Percentiles rank a stretch among this genome's conserved stretches.
These are phyloP conservation scores for Penicillium expansum DNA, from an alignment of 2,329 filamentous ascomycete genomes.

Conservation along the genomic window DNA sequence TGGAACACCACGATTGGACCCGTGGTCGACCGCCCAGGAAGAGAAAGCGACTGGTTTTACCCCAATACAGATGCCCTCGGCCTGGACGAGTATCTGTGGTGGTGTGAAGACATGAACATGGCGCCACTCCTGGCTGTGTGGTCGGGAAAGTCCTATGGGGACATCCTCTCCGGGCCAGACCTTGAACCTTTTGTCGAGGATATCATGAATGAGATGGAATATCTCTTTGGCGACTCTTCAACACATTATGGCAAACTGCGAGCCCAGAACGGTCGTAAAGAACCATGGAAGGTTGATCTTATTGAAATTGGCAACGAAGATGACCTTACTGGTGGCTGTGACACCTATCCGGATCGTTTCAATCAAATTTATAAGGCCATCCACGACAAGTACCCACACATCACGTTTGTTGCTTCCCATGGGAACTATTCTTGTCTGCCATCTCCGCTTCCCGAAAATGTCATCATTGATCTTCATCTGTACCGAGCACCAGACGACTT, in stretches of 20 bases:
- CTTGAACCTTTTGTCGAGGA: constrained; percentile 58
- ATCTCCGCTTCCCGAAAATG: constrained; percentile 32
- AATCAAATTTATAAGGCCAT: constrained; percentile 60
- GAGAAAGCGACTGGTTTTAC: constrained; percentile 58
- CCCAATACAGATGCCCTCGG: constrained; percentile 62
- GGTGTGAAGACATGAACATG: constrained; percentile 60
- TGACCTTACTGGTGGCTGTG: constrained; percentile 53
- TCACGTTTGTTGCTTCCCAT: constrained; percentile 54
- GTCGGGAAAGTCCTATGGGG: constrained; percentile 54
- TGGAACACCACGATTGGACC: constrained; percentile 47
- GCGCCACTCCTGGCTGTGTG: constrained; percentile 58
- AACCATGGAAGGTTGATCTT: constrained; percentile 58
- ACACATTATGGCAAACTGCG: constrained; percentile 58
- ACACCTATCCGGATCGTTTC: constrained; percentile 56
- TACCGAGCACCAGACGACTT: constrained; percentile 53
- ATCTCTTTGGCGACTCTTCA: constrained; percentile 54
- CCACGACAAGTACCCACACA: constrained; percentile 53
- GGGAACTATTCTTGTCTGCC: constrained; percentile 30
- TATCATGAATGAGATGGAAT: constrained; percentile 62
- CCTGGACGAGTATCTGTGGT: constrained; percentile 58
- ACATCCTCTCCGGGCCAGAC: constrained; percentile 49
- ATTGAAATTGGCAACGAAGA: constrained; percentile 69
- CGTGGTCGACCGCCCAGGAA: constrained; percentile 50
- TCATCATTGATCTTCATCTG: constrained; percentile 51
- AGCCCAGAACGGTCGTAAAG: constrained; percentile 57